These are phyloP conservation scores for Guillardia theta DNA, from an alignment of 78 protist genomes.

Conservation along the genomic window DNA sequence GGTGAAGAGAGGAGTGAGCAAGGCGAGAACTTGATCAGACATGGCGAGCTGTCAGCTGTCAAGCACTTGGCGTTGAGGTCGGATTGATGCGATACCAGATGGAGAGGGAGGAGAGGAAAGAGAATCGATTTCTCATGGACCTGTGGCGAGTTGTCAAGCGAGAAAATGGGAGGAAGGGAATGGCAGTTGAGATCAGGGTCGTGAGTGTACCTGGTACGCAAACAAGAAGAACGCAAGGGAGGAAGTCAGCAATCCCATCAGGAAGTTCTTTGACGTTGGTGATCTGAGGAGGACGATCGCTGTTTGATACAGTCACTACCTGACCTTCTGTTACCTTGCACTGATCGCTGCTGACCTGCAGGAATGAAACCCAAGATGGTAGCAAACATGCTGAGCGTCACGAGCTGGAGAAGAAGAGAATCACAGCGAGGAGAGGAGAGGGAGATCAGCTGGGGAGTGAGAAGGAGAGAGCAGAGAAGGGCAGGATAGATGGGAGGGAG, in stretches of 20 bases:
- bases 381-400: background rate
- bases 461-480: no score
- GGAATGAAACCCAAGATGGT: background rate
- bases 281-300: background rate
- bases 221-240: background rate
- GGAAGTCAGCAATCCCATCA: background rate
- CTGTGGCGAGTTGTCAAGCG: background rate
- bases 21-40: no score
- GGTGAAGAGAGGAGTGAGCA: no score
- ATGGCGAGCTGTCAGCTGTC: no score
- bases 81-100: no score
- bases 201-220: background rate
- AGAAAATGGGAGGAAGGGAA: background rate
- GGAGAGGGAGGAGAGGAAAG: background rate
- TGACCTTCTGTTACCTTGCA: no score
- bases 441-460: no score
- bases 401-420: background rate
- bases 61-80: no score
- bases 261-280: background rate
- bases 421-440: no score
- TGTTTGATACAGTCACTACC: no score
- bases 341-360: no score
- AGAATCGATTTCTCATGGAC: conserved; percentile 10
- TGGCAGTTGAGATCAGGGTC: background rate
- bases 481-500: no score